Evolutionary conservation across 176 grass and related monocot genomes (phyloP), one percentile per base, ranked within the genome.

Genomic region (Areca catechu): DNA sequence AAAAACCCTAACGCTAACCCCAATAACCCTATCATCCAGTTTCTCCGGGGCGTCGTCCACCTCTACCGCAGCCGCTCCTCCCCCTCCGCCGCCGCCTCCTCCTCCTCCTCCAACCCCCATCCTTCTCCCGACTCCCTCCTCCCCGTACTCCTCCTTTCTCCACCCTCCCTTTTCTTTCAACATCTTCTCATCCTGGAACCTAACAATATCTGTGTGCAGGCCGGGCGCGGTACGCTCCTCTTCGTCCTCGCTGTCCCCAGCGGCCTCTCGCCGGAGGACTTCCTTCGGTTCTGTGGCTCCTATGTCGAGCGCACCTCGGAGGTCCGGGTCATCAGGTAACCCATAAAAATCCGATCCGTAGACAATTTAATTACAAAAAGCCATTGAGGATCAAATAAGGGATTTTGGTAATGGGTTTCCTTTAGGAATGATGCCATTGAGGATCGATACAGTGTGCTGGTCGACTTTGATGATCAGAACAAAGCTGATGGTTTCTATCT

Each of bases 391-490:
- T n/a, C n/a, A n/a, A n/a, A n/a, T n/a, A n/a, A n/a, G 15, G 15
- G 27, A 49, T 4, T 71, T 27, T 7, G 27, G 16, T 15, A 21
- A 20, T 23, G 49, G 0, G 7, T 20, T 71, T 60, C 23, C 70
- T 43, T 43, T 43, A 72, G 70, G 58, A 62, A 91, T 20, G 86
- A 91, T 57, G 80, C 77, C 19, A 77, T 85, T 48, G 92, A 97
- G 66, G 92, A 97, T 60, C 71, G 92, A 50, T 97, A 91, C 18
- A 88, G 92, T 34, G 86, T 97, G 75, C 64, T 97, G n/a, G 71
- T 97, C 21, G 83, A 88, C 50, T 97, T 97, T 62, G 77, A 82
- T 53, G 92, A 97, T 76, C 92, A 97, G 50, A 79, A 85, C 52
- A 84, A 69, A 3, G 75, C 92, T 0, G 92, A 97, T 16, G 65